phyloP scores from a whole-genome alignment of 139 green algal species.

The Haematococcus lacustris region DNA sequence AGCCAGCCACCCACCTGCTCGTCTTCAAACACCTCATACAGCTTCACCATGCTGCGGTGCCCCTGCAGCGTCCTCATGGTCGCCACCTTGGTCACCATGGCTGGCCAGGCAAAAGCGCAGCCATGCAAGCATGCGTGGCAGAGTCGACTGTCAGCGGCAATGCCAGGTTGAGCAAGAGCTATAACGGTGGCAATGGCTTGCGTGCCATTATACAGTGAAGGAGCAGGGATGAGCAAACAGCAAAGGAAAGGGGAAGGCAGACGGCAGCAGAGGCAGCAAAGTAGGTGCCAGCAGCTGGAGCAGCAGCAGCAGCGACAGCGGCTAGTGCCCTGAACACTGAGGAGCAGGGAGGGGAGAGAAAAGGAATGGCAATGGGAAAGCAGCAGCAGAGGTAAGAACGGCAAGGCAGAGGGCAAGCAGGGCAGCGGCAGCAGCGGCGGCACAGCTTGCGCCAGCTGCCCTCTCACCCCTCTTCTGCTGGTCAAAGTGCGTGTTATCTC shows the following conservation, averaged over 20 bases:
- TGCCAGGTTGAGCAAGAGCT: background rate
- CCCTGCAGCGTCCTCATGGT: constrained; percentile 24
- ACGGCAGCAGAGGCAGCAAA: no score
- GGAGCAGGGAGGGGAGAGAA: no score
- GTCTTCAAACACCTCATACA: constrained; percentile 35
- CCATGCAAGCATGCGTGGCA: background rate
- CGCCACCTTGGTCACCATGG: constrained; percentile 26
- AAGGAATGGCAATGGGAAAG: no score
- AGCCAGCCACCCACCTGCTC: background rate
- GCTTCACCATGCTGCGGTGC: constrained; percentile 28
- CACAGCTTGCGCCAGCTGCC: background rate
- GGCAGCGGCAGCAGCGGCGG: background rate
- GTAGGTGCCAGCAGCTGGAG: no score
- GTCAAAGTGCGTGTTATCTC: constrained; percentile 21
- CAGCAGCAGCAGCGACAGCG: background rate
- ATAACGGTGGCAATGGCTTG: background rate
- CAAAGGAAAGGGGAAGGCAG: no score
- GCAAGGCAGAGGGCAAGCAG: no score
- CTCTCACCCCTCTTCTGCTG: constrained; percentile 17
- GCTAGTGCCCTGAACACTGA: no score
- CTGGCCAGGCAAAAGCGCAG: constrained; percentile 3
- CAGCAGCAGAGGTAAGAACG: no score
- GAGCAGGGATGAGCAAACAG: no score
- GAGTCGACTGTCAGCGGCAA: background rate
- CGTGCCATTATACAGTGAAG: background rate